These are phyloP conservation scores for Beauveria pseudobassiana DNA, from an alignment of 2,329 filamentous ascomycete species.

Conservation along the genomic window DNA sequence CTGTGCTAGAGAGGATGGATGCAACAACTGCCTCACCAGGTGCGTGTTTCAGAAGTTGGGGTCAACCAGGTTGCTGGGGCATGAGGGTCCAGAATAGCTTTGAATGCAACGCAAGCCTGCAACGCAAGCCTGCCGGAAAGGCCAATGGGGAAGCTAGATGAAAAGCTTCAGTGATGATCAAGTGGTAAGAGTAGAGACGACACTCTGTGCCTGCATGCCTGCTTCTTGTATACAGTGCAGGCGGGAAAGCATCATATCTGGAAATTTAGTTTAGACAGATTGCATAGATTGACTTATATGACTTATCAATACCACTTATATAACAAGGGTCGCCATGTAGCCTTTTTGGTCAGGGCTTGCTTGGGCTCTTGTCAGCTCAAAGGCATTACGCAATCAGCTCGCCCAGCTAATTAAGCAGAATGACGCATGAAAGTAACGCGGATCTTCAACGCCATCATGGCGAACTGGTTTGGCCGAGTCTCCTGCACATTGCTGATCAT, in stretches of 20 bases:
- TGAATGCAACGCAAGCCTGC: background rate
- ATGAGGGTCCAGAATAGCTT: background rate
- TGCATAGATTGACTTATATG: background rate
- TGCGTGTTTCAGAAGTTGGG: slow-evolving; percentile 4
- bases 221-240: background rate
- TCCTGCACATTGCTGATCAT: background rate
- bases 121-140: background rate
- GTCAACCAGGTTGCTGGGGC: background rate
- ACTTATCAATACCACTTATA: background rate
- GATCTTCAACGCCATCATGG: background rate
- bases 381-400: background rate
- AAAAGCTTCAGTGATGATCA: background rate
- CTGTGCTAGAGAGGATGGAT: background rate
- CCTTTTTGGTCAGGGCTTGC: background rate
- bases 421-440: background rate
- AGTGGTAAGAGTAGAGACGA: background rate
- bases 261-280: background rate
- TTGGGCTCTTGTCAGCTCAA: background rate
- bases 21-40: background rate
- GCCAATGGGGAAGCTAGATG: background rate
- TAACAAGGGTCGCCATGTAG: background rate
- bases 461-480: background rate
- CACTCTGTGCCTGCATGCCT: background rate
- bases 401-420: too few relatives aligned
- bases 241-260: background rate